These are phyloP conservation scores for Daedaleopsis nitida DNA, from an alignment of 768 basidiomycete species.

Conservation along the genomic window DNA sequence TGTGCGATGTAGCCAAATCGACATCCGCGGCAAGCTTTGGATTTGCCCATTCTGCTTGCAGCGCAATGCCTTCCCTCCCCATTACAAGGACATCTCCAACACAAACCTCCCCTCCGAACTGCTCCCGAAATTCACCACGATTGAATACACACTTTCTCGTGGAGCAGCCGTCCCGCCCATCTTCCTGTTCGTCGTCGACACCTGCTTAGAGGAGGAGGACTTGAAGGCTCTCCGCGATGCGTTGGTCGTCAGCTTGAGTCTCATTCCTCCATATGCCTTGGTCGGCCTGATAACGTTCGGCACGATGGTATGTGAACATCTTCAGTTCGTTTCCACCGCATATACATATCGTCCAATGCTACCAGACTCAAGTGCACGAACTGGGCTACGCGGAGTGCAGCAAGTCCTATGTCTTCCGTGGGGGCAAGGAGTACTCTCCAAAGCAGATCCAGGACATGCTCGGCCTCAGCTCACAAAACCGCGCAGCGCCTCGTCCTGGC, in stretches of 20 bases:
- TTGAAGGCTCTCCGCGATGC: constrained; percentile 94
- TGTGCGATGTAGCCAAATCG: constrained; percentile 77
- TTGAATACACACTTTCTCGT: constrained; percentile 97
- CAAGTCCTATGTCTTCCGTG: constrained; percentile 99
- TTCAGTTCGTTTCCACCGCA: neutral
- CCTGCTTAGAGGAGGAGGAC: constrained; percentile 94
- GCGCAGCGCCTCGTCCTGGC: constrained; percentile 85
- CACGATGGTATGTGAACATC: constrained; percentile 75
- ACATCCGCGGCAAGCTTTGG: constrained; percentile 98
- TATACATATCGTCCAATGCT: neutral
- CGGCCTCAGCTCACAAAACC: constrained; percentile 75
- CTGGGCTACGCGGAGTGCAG: constrained; percentile 94
- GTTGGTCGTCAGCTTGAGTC: constrained; percentile 89
- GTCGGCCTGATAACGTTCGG: constrained; percentile 96
- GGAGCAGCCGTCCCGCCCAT: constrained; percentile 92
- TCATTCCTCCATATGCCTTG: constrained; percentile 92
- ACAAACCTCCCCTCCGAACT: constrained; percentile 97
- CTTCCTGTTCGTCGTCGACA: constrained; percentile 97
- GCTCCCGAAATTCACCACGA: constrained; percentile 97
- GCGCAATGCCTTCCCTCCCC: constrained; percentile 95
- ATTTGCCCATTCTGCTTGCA: constrained; percentile 99
- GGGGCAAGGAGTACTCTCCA: constrained; percentile 92
- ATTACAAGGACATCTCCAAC: constrained; percentile 98
- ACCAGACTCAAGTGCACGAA: constrained; percentile 95
- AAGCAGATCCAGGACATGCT: constrained; percentile 99